Evolutionary conservation across 2,329 filamentous ascomycete species (phyloP), one percentile per base, ranked within the genome.

Genomic region (Epichloe sylvatica): DNA sequence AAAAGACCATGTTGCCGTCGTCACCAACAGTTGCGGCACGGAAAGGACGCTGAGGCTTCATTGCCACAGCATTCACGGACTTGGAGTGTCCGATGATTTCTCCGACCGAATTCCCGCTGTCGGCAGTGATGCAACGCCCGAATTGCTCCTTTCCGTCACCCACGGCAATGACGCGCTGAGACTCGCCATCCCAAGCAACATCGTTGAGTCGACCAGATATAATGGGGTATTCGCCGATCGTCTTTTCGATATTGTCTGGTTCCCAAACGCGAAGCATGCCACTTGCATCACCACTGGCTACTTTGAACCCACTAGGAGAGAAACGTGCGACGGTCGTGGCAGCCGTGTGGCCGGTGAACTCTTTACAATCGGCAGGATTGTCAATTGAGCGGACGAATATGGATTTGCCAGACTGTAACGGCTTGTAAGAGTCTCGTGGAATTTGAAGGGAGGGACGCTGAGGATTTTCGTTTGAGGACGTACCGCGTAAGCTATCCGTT

Each of bases 371-470:
- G 56, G 86, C 77, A 47, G 91, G 91, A 64, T 92, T 73, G 70
- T 98, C 91, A 71, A 98, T 95, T 54, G 83, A 90, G 59, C 92
- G 88, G 45, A 98, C 76, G 70, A 96, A 97, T 69, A 98, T 83
- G 54, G 91, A 97, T 74, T 97, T 97, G 62, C 88, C 90, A 48
- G 89, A 91, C 88, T 94, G 35, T 45, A 7, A 2, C n/a, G 12
- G 19, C 13, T 17, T 11, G 17, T 46, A 25, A 9, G 30, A 38
- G 5, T 43, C 30, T 15, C 35, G 9, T 45, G 58, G 12, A 46
- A 12, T 50, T 44, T 40, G 25, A 42, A n/a, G 47, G 36, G 15
- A 43, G 13, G 5, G 36, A 44, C 34, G 36, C 19, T 23, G 48
- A 39, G 39, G 43, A 25, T 40, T 15, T 30, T 15, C 21, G 9